A percentile compares a stretch with the other conserved stretches of the same genome.
phyloP scores from a whole-genome alignment of 2,329 filamentous ascomycete genomes.

The Diaporthe batatas region DNA sequence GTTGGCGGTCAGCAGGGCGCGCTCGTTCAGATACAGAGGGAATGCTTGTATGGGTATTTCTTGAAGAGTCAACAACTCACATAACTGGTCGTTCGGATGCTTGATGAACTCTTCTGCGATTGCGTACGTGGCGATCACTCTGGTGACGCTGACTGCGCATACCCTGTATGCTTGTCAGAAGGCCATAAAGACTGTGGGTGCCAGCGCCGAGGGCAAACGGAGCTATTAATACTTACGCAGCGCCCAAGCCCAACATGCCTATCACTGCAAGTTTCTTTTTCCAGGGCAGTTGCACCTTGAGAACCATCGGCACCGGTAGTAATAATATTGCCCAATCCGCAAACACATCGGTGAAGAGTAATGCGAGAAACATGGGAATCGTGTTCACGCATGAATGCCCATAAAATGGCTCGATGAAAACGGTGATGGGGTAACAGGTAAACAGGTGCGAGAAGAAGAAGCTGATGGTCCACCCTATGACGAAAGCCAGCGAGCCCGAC shows the following conservation, averaged over 20 bases:
- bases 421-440: constrained; percentile 21
- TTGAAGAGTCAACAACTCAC: not conserved
- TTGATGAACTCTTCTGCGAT: constrained; percentile 13
- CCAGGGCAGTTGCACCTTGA: constrained; percentile 1
- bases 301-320: constrained; percentile 6
- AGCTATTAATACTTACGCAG: not conserved
- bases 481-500: not conserved
- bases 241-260: constrained; percentile 8
- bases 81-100: constrained; percentile 6
- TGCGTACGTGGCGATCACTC: not conserved
- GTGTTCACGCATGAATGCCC: constrained; percentile 4
- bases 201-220: too few species aligned
- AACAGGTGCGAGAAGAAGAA: constrained; percentile 25
- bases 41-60: too few species aligned
- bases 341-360: constrained; percentile 15
- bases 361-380: not conserved
- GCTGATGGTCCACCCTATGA: constrained; percentile 22
- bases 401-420: constrained; percentile 13
- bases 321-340: constrained; percentile 3
- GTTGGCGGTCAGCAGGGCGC: not conserved
- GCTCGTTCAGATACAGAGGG: too few species aligned
- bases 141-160: constrained; percentile 14
- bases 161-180: constrained; percentile 3
- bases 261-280: constrained; percentile 19
- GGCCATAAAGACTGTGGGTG: not conserved